phyloP scores from a whole-genome alignment of 371 early-diverging fungal genomes.

The Actinomortierella wolfii region DNA sequence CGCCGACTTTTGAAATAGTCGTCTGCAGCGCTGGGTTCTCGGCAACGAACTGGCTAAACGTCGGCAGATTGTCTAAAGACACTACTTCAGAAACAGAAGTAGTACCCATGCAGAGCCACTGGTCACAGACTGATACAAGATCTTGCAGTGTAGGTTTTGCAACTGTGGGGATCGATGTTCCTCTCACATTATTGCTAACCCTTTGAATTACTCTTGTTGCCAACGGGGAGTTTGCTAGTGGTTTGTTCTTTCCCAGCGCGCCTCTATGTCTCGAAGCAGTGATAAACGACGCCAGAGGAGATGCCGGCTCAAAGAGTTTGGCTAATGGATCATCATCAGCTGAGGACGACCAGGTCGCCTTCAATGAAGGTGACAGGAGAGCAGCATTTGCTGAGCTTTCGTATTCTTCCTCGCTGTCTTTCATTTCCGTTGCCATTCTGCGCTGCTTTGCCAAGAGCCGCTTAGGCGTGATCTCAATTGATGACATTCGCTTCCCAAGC shows the following conservation, averaged over 20 bases:
- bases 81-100: no score
- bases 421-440: conserved; percentile 1
- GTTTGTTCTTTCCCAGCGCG: neutral
- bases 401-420: neutral
- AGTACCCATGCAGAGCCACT: conserved; percentile 30
- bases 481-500: conserved; percentile 36
- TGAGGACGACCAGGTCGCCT: neutral
- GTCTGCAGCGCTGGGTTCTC: conserved; percentile 10
- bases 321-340: conserved; percentile 15
- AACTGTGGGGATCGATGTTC: neutral
- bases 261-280: no score
- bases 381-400: neutral
- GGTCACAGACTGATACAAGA: conserved; percentile 29
- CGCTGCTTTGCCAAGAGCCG: conserved; percentile 26
- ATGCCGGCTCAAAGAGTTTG: neutral
- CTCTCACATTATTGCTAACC: neutral
- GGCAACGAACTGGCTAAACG: conserved; percentile 3
- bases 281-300: no score
- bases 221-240: neutral
- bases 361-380: neutral
- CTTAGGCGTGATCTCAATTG: conserved; percentile 32
- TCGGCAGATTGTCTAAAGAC: no score
- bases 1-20: conserved; percentile 32
- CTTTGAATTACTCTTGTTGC: neutral
- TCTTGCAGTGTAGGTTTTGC: conserved; percentile 4